Evolutionary conservation across 1,284 basidiomycete species (phyloP).

Genomic region (Microbotryum scabiosae): DNA sequence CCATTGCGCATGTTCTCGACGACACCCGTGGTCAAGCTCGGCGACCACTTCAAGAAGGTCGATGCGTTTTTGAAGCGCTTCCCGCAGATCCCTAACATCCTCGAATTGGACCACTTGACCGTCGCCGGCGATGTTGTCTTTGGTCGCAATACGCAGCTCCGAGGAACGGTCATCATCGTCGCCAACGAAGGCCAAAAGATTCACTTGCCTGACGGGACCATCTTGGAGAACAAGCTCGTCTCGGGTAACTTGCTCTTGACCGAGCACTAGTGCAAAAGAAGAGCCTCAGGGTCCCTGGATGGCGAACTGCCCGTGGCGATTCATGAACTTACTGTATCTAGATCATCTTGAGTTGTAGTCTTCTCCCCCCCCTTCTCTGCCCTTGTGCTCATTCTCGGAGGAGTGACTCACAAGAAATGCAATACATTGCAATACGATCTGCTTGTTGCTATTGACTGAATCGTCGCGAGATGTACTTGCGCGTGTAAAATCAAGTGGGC

Average conservation of each 20-base stretch:
- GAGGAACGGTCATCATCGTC: conserved; percentile 51
- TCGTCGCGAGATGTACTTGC: too few relatives aligned
- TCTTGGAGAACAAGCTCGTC: conserved; percentile 71
- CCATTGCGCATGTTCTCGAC: conserved; percentile 80
- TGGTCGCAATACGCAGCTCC: conserved; percentile 69
- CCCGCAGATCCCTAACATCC: conserved; percentile 90
- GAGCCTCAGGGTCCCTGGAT: too few relatives aligned
- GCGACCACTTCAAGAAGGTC: conserved; percentile 59
- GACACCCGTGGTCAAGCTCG: conserved; percentile 83
- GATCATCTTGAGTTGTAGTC: too few relatives aligned
- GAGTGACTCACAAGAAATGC: too few relatives aligned
- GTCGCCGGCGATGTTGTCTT: conserved; percentile 95
- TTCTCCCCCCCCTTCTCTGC: too few relatives aligned
- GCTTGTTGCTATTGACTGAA: too few relatives aligned
- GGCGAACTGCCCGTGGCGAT: too few relatives aligned
- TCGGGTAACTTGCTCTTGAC: conserved; percentile 37
- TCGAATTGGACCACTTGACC: conserved; percentile 82
- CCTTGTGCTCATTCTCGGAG: too few relatives aligned
- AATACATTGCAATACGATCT: too few relatives aligned
- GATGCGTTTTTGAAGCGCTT: conserved; percentile 85
- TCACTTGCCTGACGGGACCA: conserved; percentile 88
- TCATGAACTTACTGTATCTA: too few relatives aligned
- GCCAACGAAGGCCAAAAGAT: conserved; percentile 92
- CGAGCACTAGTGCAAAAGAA: too few relatives aligned
- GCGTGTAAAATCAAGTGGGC: too few relatives aligned